Evolutionary conservation across 768 basidiomycete genomes (phyloP), one percentile per base, ranked within the genome.

Genomic region (Botryobasidium botryosum): DNA sequence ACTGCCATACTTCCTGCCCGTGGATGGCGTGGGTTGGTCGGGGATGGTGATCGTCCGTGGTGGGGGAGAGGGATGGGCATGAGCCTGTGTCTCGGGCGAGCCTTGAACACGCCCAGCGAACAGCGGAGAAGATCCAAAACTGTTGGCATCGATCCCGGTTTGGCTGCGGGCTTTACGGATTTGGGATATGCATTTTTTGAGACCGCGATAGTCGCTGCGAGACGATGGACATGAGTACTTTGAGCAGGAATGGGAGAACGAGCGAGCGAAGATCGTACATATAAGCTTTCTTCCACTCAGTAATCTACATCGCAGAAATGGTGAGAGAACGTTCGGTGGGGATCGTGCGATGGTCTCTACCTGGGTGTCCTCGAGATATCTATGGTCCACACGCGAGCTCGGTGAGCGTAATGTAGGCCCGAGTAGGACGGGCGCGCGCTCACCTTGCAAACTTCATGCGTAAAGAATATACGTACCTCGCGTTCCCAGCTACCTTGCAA

Each of bases 271-370:
- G 20, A n/a, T 57, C 64, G 29, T 46, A 72, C 77, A 79, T 77
- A 55, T 80, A 77, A 2, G 72, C 75, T 51, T 65, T 71, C 51
- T 74, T 74, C 77, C 77, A 85, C 60, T 84, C 82, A 2, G 79
- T 74, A 25, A 70, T 74, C 82, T 83, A 38, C 5, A 31, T 45
- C 45, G 45, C 10, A 45, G 2, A 12, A 12, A 27, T n/a, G 46
- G 26, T 44, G 26, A 35, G 15, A 29, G 7, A 20, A 27, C 35
- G 12, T 17, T 18, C 8, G 28, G 31, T n/a, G 27, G 43, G 43
- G 17, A 15, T 1, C 18, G 1, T 18, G 2, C 43, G 20, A 28
- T 10, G 10, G 17, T 37, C 37, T 56, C 37, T 49, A 72, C 79
- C 66, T 78, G 77, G 1, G 72, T 75, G 54, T 82, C 77, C 51